These are phyloP conservation scores for Butyriboletus loyo DNA, from an alignment of 768 basidiomycete species.

Conservation along the genomic window DNA sequence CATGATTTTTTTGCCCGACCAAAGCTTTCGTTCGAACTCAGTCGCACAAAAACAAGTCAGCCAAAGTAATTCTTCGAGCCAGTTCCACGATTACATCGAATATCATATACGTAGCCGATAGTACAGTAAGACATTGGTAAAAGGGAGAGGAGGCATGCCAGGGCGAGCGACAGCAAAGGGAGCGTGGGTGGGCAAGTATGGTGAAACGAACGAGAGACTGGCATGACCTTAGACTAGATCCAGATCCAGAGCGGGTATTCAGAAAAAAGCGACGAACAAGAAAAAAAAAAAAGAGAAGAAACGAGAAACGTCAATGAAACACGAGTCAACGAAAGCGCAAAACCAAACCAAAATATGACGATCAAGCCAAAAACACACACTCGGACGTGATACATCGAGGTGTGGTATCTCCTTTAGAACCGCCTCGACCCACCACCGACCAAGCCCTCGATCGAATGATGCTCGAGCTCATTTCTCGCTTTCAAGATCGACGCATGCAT, in stretches of 20 bases:
- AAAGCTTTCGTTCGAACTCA: neutral
- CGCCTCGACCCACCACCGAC: conserved; percentile 54
- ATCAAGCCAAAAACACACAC: neutral
- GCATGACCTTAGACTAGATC: too few relatives aligned
- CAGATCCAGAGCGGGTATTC: conserved; percentile 18
- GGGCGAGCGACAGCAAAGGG: conserved; percentile 2
- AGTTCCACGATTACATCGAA: conserved; percentile 24
- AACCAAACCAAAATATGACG: neutral
- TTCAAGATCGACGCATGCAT: conserved; percentile 92
- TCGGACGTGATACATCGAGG: neutral
- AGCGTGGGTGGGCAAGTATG: too few relatives aligned
- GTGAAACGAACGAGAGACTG: neutral
- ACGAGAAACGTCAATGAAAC: neutral
- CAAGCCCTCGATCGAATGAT: conserved; percentile 92
- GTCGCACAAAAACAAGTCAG: neutral
- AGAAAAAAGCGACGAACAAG: neutral
- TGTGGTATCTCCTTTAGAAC: conserved; percentile 36
- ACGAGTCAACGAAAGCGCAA: neutral
- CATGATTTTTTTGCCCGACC: too few relatives aligned
- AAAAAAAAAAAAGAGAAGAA: neutral
- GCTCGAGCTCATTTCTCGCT: conserved; percentile 92
- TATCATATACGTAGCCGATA: conserved; percentile 28
- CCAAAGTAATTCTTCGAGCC: neutral
- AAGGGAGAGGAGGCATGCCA: conserved; percentile 3
- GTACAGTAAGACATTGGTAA: conserved; percentile 20